These are phyloP conservation scores for Funneliformis geosporum DNA, from an alignment of 192 early-diverging fungal species.

Conservation along the genomic window DNA sequence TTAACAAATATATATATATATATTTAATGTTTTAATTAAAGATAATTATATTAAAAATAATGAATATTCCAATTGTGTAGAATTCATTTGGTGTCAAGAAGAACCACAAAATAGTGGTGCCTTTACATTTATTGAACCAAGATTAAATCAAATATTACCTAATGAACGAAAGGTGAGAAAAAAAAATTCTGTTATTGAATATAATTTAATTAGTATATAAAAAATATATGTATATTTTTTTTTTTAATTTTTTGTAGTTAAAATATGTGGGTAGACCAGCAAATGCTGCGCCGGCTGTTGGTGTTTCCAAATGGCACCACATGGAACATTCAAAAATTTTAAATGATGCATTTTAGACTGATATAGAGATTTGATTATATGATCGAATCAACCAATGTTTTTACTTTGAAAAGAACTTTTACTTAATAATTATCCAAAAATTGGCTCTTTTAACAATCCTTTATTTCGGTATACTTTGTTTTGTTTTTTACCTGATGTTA, in stretches of 20 bases:
- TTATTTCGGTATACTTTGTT: too few species aligned
- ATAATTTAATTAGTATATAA: not conserved
- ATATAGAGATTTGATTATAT: too few species aligned
- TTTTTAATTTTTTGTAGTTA: conserved; percentile 32
- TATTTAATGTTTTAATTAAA: conserved; percentile 23
- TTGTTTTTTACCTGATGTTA: too few species aligned
- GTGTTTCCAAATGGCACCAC: conserved; percentile 69
- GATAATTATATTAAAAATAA: conserved; percentile 30
- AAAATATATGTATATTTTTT: not conserved
- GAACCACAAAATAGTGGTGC: conserved; percentile 94
- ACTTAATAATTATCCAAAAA: too few species aligned
- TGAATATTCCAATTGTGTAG: conserved; percentile 37
- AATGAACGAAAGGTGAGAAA: conserved; percentile 36
- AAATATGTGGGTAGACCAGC: conserved; percentile 74
- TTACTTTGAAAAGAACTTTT: too few species aligned
- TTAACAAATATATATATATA: conserved; percentile 15
- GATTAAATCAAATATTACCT: conserved; percentile 77
- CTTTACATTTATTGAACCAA: conserved; percentile 84
- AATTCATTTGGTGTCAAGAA: conserved; percentile 84
- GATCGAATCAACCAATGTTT: too few species aligned
- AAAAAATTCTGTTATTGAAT: not conserved
- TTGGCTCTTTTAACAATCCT: too few species aligned
- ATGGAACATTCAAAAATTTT: conserved; percentile 65
- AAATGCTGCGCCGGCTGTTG: conserved; percentile 79
- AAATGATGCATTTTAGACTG: conserved; percentile 19